Evolutionary conservation across 2,329 filamentous ascomycete species (phyloP).

Genomic region (Alternaria metachromatica): DNA sequence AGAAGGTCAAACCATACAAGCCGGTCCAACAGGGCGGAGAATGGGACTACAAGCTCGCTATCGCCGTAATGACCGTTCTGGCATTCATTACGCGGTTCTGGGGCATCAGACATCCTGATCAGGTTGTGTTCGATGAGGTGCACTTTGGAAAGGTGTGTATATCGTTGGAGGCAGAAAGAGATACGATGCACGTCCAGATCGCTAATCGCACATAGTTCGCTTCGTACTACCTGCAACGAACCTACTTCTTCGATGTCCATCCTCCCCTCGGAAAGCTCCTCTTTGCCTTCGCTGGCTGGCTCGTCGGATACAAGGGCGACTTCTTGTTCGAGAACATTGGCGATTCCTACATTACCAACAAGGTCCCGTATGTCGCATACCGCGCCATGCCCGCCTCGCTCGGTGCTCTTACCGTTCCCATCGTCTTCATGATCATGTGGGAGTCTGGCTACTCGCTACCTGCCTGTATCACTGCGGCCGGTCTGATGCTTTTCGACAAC

Average conservation of each 20-base stretch:
- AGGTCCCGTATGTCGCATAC: conserved; percentile 96
- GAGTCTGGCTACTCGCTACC: conserved; percentile 97
- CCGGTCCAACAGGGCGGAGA: conserved; percentile 61
- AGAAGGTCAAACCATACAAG: conserved; percentile 45
- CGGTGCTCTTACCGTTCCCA: conserved; percentile 91
- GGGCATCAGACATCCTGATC: conserved; percentile 92
- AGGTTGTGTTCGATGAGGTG: conserved; percentile 98
- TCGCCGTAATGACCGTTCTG: conserved; percentile 77
- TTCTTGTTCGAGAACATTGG: conserved; percentile 99
- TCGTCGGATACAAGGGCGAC: conserved; percentile 94
- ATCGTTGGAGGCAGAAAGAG: background rate
- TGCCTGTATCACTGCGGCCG: conserved; percentile 84
- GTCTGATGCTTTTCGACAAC: conserved; percentile 92
- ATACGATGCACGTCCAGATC: background rate
- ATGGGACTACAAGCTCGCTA: conserved; percentile 82
- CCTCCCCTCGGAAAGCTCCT: conserved; percentile 98
- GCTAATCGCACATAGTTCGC: conserved; percentile 53
- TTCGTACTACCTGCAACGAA: conserved; percentile 87
- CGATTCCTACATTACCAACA: conserved; percentile 96
- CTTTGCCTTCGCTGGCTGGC: conserved; percentile 95
- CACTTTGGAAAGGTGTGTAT: conserved; percentile 93
- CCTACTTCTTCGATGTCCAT: conserved; percentile 99
- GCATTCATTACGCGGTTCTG: conserved; percentile 94
- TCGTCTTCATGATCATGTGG: conserved; percentile 98
- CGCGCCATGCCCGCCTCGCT: conserved; percentile 90